phyloP scores from a whole-genome alignment of 2,329 filamentous ascomycete species.

The Microdochium bolleyi region DNA sequence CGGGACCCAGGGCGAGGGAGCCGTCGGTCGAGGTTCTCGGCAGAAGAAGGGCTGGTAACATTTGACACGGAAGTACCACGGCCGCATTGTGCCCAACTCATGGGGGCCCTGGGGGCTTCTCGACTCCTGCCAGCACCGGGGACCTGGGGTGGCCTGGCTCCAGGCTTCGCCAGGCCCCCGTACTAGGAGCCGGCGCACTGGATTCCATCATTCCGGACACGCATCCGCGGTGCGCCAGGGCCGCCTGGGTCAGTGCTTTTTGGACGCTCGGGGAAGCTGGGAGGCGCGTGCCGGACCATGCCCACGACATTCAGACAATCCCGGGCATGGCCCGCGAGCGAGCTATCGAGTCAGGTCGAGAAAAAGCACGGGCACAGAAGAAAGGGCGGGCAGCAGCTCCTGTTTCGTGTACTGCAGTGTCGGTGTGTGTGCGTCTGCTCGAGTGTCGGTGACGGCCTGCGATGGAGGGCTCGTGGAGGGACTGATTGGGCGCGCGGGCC shows the following conservation, averaged over 20 bases:
- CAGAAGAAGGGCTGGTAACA: not conserved
- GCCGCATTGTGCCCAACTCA: not conserved
- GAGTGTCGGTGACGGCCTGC: not conserved
- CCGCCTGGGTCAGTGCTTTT: not conserved
- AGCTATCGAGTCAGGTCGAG: not conserved
- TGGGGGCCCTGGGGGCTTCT: not conserved
- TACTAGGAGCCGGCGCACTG: not conserved
- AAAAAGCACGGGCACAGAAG: not conserved
- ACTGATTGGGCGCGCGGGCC: not conserved
- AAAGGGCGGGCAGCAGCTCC: not conserved
- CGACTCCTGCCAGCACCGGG: not conserved
- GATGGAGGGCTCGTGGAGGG: not conserved
- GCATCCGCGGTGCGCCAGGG: not conserved
- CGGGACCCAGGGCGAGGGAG: not conserved
- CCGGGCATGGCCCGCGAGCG: not conserved
- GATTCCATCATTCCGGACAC: not conserved
- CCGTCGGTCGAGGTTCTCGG: not conserved
- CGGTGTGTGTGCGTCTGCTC: not conserved
- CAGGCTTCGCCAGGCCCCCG: no score
- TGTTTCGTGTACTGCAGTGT: not conserved
- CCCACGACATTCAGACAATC: not conserved
- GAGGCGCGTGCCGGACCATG: not conserved
- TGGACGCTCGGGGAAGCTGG: not conserved
- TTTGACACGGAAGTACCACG: not conserved
- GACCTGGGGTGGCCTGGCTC: not conserved